Conservation (phyloP, 768 basidiomycete species). For the Amanita inopinata region DNA sequence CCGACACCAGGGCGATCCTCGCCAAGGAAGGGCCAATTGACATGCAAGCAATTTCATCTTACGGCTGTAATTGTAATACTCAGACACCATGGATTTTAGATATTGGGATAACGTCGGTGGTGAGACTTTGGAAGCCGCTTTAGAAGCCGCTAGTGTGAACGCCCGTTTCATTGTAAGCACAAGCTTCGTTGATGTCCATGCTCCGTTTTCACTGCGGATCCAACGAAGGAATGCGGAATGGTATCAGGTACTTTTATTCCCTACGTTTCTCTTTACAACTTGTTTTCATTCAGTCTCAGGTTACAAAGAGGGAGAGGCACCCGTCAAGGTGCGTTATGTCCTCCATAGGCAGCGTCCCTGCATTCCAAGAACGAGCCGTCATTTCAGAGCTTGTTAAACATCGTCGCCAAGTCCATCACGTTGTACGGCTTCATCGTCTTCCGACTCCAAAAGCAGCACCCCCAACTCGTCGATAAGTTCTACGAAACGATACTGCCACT, state of each 20-base stretch:
- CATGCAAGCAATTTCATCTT: slow-evolving; percentile 21
- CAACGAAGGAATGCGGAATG: slow-evolving; percentile 37
- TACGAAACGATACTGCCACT: slow-evolving; percentile 28
- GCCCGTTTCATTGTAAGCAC: slow-evolving; percentile 43
- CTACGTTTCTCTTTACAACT: background rate
- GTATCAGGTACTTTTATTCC: slow-evolving; percentile 16
- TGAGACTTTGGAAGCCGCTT: slow-evolving; percentile 44
- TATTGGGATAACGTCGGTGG: slow-evolving; percentile 58
- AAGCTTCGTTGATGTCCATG: background rate
- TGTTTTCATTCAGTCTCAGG: slow-evolving; percentile 10
- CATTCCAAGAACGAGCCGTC: slow-evolving; percentile 1
- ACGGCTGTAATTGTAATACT: background rate
- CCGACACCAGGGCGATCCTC: slow-evolving; percentile 39
- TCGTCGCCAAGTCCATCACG: slow-evolving; percentile 33
- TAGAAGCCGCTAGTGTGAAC: slow-evolving; percentile 31
- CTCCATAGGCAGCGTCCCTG: background rate
- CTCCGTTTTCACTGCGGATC: background rate
- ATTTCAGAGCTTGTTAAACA: slow-evolving; percentile 26
- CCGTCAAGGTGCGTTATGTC: slow-evolving; percentile 18
- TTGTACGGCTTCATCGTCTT: slow-evolving; percentile 29
- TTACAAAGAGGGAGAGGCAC: slow-evolving; percentile 23
- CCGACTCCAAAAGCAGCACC: slow-evolving; percentile 15
- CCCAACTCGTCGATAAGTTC: slow-evolving; percentile 33
- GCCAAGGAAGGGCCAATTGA: slow-evolving; percentile 42
- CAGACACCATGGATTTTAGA: slow-evolving; percentile 14